These are phyloP conservation scores for Brasilioporus rufonigricans DNA, from an alignment of 768 basidiomycete species.

Conservation along the genomic window DNA sequence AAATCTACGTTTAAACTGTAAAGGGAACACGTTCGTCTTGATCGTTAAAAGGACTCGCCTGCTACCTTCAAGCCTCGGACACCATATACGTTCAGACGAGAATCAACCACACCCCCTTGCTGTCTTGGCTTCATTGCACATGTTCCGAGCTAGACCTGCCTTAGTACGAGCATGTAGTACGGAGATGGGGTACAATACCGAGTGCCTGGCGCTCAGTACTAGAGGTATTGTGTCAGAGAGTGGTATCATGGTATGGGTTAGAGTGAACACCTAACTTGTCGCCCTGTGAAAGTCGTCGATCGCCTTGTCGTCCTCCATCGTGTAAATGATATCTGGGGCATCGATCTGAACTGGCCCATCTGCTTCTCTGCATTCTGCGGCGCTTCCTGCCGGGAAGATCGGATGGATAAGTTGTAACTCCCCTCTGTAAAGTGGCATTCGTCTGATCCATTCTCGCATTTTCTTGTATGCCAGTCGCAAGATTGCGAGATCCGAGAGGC, in stretches of 20 bases:
- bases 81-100: constrained; percentile 60
- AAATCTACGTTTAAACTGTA: constrained; percentile 26
- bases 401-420: constrained; percentile 24
- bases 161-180: background rate
- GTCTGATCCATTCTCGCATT: constrained; percentile 28
- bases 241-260: background rate
- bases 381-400: constrained; percentile 20
- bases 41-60: constrained; percentile 29
- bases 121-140: constrained; percentile 66
- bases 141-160: constrained; percentile 49
- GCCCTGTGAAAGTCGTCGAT: constrained; percentile 29
- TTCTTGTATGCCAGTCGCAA: constrained; percentile 29
- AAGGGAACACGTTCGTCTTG: background rate
- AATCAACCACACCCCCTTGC: constrained; percentile 59
- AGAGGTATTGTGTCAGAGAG: background rate
- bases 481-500: constrained; percentile 26
- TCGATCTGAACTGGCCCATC: constrained; percentile 23
- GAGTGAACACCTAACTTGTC: constrained; percentile 10
- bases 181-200: constrained; percentile 18
- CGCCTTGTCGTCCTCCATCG: constrained; percentile 34
- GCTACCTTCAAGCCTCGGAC: constrained; percentile 57
- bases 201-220: constrained; percentile 35
- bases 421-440: constrained; percentile 43
- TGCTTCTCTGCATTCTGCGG: constrained; percentile 23
- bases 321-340: constrained; percentile 32